These are phyloP conservation scores for Lichtheimia hyalospora DNA, from an alignment of 371 early-diverging fungal species.

Conservation along the genomic window DNA sequence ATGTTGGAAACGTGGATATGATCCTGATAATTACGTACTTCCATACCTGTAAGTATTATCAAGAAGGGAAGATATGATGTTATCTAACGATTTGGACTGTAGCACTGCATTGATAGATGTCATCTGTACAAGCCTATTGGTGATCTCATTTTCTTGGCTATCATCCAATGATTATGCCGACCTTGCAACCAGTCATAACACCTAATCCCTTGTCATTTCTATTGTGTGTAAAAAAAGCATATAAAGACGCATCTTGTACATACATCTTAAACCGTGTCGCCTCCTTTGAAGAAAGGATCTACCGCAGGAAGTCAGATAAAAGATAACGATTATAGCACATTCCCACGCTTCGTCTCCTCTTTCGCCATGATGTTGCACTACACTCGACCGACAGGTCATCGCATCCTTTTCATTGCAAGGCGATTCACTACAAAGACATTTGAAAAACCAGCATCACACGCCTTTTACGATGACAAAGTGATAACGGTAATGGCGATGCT, in stretches of 20 bases:
- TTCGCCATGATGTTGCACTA: too few relatives aligned
- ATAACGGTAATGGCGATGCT: slow-evolving; percentile 24
- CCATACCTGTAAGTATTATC: slow-evolving; percentile 66
- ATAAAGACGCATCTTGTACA: background rate
- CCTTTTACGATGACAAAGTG: slow-evolving; percentile 50
- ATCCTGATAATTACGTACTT: slow-evolving; percentile 85
- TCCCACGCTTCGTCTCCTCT: too few relatives aligned
- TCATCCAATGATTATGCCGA: slow-evolving; percentile 25
- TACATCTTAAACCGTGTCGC: background rate
- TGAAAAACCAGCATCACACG: slow-evolving; percentile 23
- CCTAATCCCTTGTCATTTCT: background rate
- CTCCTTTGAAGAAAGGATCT: too few relatives aligned
- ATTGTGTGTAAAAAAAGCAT: too few relatives aligned
- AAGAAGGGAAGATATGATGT: slow-evolving; percentile 29
- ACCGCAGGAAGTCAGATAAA: too few relatives aligned
- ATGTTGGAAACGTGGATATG: slow-evolving; percentile 73
- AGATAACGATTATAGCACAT: too few relatives aligned
- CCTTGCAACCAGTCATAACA: slow-evolving; percentile 11
- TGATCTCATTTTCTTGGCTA: slow-evolving; percentile 45
- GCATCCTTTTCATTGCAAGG: background rate
- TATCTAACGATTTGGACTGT: slow-evolving; percentile 7
- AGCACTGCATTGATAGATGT: slow-evolving; percentile 66
- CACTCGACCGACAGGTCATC: too few relatives aligned
- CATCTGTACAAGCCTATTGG: slow-evolving; percentile 57
- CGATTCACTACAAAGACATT: background rate